These are phyloP conservation scores for Ziziphus jujuba DNA, from an alignment of 306 rosid species.

Conservation along the genomic window DNA sequence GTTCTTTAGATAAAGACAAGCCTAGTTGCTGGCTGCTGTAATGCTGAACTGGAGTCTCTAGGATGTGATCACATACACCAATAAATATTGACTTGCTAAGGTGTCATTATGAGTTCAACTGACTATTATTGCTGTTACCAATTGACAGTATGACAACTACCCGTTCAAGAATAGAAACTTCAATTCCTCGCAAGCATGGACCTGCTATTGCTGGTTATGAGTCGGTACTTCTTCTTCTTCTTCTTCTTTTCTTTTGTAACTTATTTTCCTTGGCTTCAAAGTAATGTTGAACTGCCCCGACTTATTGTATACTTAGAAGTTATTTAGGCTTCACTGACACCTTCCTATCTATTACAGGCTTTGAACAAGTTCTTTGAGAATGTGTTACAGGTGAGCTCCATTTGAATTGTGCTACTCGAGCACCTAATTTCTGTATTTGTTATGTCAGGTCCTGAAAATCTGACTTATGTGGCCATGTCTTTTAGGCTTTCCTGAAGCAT, in stretches of 20 bases:
- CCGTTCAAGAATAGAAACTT: conserved; percentile 85
- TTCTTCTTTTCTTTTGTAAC: not conserved
- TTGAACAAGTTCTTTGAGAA: conserved; percentile 85
- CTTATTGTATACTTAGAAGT: conserved; percentile 5
- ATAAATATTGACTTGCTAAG: not conserved
- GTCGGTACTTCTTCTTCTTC: conserved; percentile 43
- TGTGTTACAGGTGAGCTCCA: conserved; percentile 67
- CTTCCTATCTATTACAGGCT: conserved; percentile 59
- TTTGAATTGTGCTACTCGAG: conserved; percentile 8
- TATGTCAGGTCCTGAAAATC: conserved; percentile 6
- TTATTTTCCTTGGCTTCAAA: not conserved
- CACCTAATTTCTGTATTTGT: conserved; percentile 1
- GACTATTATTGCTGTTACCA: conserved; percentile 22
- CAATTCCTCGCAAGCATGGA: conserved; percentile 98
- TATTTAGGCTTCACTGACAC: conserved; percentile 24
- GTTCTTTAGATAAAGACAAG: not conserved
- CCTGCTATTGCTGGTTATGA: conserved; percentile 95
- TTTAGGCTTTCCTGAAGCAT: conserved; percentile 90
- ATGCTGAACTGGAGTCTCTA: not conserved
- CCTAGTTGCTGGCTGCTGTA: not conserved
- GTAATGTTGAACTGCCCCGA: not conserved
- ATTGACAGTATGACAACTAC: conserved; percentile 77
- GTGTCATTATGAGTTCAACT: not conserved
- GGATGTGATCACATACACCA: too few species aligned
- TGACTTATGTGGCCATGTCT: conserved; percentile 24